Conservation (phyloP, 2,329 filamentous ascomycete species). For the Acarospora socialis region DNA sequence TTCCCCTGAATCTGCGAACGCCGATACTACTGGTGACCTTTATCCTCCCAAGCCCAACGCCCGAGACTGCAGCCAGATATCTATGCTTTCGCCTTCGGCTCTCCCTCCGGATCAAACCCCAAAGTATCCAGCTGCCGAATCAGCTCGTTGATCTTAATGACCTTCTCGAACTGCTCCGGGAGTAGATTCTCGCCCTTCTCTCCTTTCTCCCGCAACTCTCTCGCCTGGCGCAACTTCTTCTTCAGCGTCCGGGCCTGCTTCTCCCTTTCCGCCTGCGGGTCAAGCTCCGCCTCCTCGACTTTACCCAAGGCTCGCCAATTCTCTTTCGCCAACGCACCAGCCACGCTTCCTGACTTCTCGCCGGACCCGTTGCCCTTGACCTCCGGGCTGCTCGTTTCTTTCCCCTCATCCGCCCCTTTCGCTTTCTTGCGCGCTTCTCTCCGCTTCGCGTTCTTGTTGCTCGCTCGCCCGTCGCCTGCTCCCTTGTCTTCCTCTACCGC, state of each 20-base stretch:
- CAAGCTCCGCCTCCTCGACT: constrained; percentile 29
- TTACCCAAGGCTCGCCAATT: constrained; percentile 17
- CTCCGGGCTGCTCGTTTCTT: constrained; percentile 22
- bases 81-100: constrained; percentile 34
- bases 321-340: constrained; percentile 15
- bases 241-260: constrained; percentile 85
- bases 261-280: constrained; percentile 65
- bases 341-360: constrained; percentile 5
- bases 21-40: neutral
- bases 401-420: constrained; percentile 18
- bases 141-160: constrained; percentile 92
- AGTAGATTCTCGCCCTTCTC: constrained; percentile 69
- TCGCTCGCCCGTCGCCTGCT: constrained; percentile 34
- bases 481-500: constrained; percentile 38
- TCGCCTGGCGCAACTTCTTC: constrained; percentile 91
- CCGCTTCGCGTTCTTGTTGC: constrained; percentile 78
- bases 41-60: neutral
- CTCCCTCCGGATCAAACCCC: constrained; percentile 69
- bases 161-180: constrained; percentile 92
- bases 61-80: neutral
- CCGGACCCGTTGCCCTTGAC: constrained; percentile 14
- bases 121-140: constrained; percentile 74
- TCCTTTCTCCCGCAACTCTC: constrained; percentile 81
- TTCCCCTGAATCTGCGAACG: no score
- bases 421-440: constrained; percentile 52